Percentiles rank a stretch among this genome's conserved stretches.
These are phyloP conservation scores for Lophium mytilinum DNA, from an alignment of 495 filamentous ascomycete genomes.

Conservation along the genomic window DNA sequence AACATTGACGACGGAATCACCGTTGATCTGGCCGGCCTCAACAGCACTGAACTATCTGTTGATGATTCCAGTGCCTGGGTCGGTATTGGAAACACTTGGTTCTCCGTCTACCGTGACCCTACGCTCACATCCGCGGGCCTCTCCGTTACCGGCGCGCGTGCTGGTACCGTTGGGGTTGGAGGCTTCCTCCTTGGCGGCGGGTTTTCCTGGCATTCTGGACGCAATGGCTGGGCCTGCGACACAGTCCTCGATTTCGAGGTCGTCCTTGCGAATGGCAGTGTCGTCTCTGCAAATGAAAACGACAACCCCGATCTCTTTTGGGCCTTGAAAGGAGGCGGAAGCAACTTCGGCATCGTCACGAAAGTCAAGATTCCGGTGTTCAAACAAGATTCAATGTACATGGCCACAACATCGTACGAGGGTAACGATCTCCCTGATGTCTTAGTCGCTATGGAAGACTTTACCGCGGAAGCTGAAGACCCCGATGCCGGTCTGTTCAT, in stretches of 20 bases:
- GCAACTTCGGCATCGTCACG: constrained; percentile 17
- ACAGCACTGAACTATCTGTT: background rate
- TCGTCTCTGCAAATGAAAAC: constrained; percentile 8
- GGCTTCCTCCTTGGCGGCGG: constrained; percentile 6
- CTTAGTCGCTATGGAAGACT: background rate
- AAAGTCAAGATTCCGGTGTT: background rate
- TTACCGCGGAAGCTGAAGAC: background rate
- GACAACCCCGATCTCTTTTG: constrained; percentile 6
- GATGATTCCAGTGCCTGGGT: background rate
- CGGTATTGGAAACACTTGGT: background rate
- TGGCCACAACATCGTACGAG: background rate
- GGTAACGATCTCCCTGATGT: background rate
- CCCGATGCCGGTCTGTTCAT: background rate
- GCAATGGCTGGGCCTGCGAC: constrained; percentile 16
- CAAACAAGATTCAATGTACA: background rate
- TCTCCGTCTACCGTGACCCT: background rate
- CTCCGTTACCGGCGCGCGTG: background rate
- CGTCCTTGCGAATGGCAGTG: constrained; percentile 7
- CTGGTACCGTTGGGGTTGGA: background rate
- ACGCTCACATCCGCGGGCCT: background rate
- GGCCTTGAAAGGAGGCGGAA: constrained; percentile 11
- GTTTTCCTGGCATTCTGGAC: constrained; percentile 3
- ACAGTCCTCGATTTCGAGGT: constrained; percentile 17
- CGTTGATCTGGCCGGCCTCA: constrained; percentile 27
- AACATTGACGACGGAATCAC: constrained; percentile 27